phyloP scores from a whole-genome alignment of 2,329 filamentous ascomycete genomes.

The Colletotrichum ledebouriae region DNA sequence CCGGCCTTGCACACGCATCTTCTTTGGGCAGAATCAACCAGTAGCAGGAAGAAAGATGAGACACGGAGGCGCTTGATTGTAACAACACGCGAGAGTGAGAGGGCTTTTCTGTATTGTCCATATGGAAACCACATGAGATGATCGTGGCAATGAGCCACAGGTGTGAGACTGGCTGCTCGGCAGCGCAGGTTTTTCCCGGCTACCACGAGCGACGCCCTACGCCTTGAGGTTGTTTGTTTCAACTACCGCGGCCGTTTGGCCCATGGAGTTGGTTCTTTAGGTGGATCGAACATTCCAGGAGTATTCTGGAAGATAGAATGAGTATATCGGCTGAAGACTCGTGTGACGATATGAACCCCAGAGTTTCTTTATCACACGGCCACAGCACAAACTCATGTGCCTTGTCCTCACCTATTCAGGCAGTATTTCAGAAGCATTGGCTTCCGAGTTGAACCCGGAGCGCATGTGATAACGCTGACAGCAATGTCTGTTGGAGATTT shows the following conservation, averaged over 20 bases:
- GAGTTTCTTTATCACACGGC: constrained; percentile 1
- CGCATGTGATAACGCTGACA: neutral
- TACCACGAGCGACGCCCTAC: constrained; percentile 19
- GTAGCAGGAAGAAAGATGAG: constrained; percentile 5
- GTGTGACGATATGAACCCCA: constrained; percentile 10
- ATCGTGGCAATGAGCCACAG: constrained; percentile 24
- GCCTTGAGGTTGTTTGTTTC: neutral
- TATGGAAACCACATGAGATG: constrained; percentile 34
- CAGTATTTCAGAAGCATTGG: too few species aligned
- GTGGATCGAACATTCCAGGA: constrained; percentile 2
- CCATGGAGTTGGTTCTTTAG: neutral
- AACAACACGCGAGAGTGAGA: constrained; percentile 17
- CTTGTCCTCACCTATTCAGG: too few species aligned
- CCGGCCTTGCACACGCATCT: constrained; percentile 4
- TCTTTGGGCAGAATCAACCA: constrained; percentile 1
- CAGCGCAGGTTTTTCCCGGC: constrained; percentile 12
- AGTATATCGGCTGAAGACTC: neutral
- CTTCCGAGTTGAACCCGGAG: neutral
- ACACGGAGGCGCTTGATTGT: constrained; percentile 30
- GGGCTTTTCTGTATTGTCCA: neutral
- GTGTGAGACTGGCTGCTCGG: neutral
- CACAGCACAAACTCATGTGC: neutral
- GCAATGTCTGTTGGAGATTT: constrained; percentile 18
- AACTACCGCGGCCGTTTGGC: neutral
- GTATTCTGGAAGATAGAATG: constrained; percentile 21